Evolutionary conservation across 78 protist species (phyloP).

Genomic region (Paulinella micropora): DNA sequence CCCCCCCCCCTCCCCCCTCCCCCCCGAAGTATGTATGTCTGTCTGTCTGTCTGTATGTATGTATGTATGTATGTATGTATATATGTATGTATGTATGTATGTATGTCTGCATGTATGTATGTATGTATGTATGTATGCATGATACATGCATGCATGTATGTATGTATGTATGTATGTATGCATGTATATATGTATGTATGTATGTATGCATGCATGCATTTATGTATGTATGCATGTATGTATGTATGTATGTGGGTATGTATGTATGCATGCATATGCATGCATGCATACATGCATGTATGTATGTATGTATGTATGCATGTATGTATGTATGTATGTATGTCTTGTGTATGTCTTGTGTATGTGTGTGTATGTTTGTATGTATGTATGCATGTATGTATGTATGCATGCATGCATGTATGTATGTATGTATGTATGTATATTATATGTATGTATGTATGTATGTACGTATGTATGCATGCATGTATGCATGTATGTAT

Average conservation of each 20-base stretch:
- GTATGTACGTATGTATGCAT: too few relatives aligned
- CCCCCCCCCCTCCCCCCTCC: too few relatives aligned
- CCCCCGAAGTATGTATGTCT: neutral
- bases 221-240: neutral
- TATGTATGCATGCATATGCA: neutral
- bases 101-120: neutral
- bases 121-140: neutral
- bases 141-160: neutral
- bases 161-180: neutral
- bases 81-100: neutral
- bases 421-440: too few relatives aligned
- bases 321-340: neutral
- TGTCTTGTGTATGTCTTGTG: too few relatives aligned
- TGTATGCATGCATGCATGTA: too few relatives aligned
- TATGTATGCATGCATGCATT: neutral
- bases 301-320: neutral
- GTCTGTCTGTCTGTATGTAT: neutral
- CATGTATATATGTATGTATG: neutral
- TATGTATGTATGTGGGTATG: neutral
- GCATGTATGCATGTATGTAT: neutral
- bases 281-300: neutral
- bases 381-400: too few relatives aligned
- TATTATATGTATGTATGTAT: too few relatives aligned
- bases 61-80: neutral
- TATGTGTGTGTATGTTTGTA: too few relatives aligned